Conservation (phyloP, 2,329 filamentous ascomycete species). For the Magnaporthiopsis poae region DNA sequence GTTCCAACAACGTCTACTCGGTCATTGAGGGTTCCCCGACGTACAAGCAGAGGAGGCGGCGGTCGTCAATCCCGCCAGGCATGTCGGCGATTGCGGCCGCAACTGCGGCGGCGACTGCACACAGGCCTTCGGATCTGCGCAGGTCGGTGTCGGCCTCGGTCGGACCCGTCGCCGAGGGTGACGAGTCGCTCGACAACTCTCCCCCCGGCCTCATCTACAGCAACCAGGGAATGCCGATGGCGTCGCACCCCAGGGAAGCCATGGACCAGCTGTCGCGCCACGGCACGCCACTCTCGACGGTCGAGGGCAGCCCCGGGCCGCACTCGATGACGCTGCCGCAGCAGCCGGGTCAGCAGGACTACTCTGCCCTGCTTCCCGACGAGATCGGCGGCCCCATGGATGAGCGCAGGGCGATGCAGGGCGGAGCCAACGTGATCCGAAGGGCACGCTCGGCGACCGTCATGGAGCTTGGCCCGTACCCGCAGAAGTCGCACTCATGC, state of each 20-base stretch:
- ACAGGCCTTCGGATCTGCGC: constrained; percentile 81
- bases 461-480: constrained; percentile 92
- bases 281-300: constrained; percentile 75
- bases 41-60: constrained; percentile 91
- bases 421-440: constrained; percentile 68
- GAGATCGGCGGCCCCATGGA: constrained; percentile 53
- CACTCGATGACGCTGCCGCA: constrained; percentile 59
- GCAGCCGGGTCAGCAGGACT: constrained; percentile 50
- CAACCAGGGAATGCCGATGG: constrained; percentile 55
- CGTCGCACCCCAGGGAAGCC: constrained; percentile 63
- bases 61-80: constrained; percentile 81
- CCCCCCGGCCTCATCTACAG: constrained; percentile 67
- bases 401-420: constrained; percentile 58
- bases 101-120: constrained; percentile 36
- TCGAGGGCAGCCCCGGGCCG: constrained; percentile 72
- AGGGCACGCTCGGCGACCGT: constrained; percentile 88
- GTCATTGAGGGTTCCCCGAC: constrained; percentile 96
- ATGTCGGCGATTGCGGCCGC: constrained; percentile 60
- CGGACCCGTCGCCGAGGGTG: constrained; percentile 67
- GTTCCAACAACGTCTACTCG: constrained; percentile 73
- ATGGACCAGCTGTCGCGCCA: constrained; percentile 76
- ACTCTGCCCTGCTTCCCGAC: constrained; percentile 51
- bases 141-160: constrained; percentile 84
- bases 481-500: constrained; percentile 96
- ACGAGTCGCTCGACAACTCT: constrained; percentile 69